A percentile compares a stretch with the other conserved stretches of the same genome.
Conservation (phyloP, 192 early-diverging fungal genomes). For the Backusella sp. region DNA sequence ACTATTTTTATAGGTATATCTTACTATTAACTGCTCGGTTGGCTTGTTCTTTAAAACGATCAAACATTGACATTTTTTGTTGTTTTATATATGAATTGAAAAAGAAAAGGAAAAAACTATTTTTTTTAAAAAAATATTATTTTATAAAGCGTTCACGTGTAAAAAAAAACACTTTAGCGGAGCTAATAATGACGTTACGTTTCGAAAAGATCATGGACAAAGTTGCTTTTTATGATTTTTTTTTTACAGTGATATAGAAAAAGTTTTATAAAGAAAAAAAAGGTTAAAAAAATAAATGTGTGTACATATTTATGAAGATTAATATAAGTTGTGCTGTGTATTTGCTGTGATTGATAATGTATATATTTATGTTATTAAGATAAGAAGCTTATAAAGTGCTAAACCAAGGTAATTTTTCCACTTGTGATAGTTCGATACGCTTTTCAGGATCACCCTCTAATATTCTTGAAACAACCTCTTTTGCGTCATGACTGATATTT, state of each 20-base stretch:
- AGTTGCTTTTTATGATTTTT: too few relatives aligned
- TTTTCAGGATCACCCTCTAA: slow-evolving; percentile 44
- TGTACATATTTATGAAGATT: too few relatives aligned
- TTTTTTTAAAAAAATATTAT: neutral
- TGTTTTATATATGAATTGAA: slow-evolving; percentile 2
- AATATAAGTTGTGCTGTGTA: neutral
- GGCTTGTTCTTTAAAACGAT: slow-evolving; percentile 33
- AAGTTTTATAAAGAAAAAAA: too few relatives aligned
- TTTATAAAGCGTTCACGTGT: too few relatives aligned
- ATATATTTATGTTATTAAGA: neutral
- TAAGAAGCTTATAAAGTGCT: neutral
- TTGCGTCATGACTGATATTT: slow-evolving; percentile 36
- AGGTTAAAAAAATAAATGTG: too few relatives aligned
- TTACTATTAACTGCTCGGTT: slow-evolving; percentile 12
- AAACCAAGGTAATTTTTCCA: slow-evolving; percentile 53
- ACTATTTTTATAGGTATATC: neutral
- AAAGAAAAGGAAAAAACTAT: slow-evolving; percentile 3
- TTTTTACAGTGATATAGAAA: too few relatives aligned
- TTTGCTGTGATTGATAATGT: neutral
- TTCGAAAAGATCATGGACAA: neutral
- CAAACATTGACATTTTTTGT: slow-evolving; percentile 24
- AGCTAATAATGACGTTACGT: neutral
- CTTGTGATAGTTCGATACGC: slow-evolving; percentile 37
- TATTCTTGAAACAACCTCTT: slow-evolving; percentile 50
- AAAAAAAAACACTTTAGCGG: too few relatives aligned